Evolutionary conservation across 805 yeast species (phyloP), one percentile per base, ranked within the genome.

Genomic region (Starmerella vaccinii): DNA sequence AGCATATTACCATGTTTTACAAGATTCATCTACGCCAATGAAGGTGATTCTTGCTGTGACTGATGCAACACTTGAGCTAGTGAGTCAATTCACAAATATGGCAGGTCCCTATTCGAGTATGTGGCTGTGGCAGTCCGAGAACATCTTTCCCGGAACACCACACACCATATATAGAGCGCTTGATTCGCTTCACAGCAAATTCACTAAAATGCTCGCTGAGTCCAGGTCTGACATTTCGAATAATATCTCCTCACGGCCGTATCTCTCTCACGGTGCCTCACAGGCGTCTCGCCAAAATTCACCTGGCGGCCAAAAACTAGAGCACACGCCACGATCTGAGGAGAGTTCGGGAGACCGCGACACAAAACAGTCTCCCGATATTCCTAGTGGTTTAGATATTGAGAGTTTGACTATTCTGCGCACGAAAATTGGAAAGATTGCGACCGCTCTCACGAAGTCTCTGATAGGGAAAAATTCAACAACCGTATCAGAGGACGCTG

Each of bases 61-160:
- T 7, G 49, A 49, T 33, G 50, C 55, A 27, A 34, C 50, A 13
- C 24, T 27, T 10, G 53, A 30, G 3, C 40, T 52, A n/a, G 30
- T 52, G 15, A 39, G 38, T 7, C 39, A 40, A 10, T 21, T 49
- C 41, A 39, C 27, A 5, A 33, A 37, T 6, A 30, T 49, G 26
- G 44, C 29, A 10, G 39, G 50, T 8, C 27, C 47, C 5, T 32
- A 42, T 26, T n/a, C 49, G 0, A 32, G 38, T 7, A 27, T 49
- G 21, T 43, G 43, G 51, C 27, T 42, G 13, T 45, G 45, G 52
- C 42, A 41, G 19, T 26, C 45, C 16, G 45, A 41, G 18, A 41
- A 16, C 19, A 12, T 10, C 33, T 30, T 26, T 10, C 34, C 45
- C 1, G 45, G 45, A 5, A 16, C 34, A 3, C 45, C 45, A 27